Evolutionary conservation across 345 rosid genomes (phyloP), one percentile per base, ranked within the genome.

Genomic region (Acer saccharum): DNA sequence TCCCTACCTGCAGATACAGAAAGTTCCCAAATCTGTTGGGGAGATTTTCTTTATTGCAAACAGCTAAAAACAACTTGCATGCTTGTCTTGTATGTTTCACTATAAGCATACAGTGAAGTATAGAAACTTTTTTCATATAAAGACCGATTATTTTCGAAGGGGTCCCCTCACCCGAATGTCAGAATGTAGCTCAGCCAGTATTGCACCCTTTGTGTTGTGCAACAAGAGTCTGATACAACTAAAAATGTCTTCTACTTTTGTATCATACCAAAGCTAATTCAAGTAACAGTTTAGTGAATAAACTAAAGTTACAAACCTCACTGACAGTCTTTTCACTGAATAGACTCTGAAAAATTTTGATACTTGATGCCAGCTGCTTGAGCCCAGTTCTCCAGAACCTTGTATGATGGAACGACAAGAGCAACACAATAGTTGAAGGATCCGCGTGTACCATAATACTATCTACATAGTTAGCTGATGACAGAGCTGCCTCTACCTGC

Each of bases 401-500:
- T 87, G 2, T n/a, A 86, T 7, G 90, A 72, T 48, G 95, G 90
- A 81, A 92, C 94, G 20, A 95, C 79, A 54, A 95, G 84, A 72
- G 98, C 95, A 62, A 93, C 95, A 77, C 95, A 90, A 61, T 83
- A 89, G 82, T 41, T 92, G 79, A 78, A 5, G 95, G 94, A 79
- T 95, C 93, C 0, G 90, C 98, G 52, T 89, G 76, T 60, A 92
- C 90, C 98, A 95, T 95, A 23, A 95, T 69, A 81, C 76, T 90
- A 69, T 89, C 97, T 3, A 95, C 87, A 77, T 90, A 92, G 66
- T 73, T 79, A 81, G 96, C 85, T 10, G 81, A 80, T 54, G 76
- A 58, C 21, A 95, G 70, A 32, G 93, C 88, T 50, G 97, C 97
- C 83, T 94, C 97, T 58, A 92, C 94, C 98, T 94, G 92, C 78